Conservation (phyloP, 495 filamentous ascomycete genomes). For the Immersiella caudata region DNA sequence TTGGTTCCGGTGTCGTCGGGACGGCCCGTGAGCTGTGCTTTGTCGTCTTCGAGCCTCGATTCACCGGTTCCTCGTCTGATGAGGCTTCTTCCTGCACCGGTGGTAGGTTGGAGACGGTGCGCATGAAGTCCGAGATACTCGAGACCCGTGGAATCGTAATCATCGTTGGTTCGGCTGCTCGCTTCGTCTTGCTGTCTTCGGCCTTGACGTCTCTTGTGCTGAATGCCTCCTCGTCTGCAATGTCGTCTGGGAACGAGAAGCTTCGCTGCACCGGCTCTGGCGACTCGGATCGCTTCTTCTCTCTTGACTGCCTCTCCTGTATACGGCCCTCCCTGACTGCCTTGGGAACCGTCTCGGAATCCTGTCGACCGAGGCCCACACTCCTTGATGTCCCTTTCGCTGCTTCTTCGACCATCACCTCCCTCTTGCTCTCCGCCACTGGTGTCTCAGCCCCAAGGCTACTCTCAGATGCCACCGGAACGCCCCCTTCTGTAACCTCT, state of each 20-base stretch:
- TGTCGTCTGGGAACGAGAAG: constrained; percentile 43
- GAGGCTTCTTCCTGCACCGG: constrained; percentile 48
- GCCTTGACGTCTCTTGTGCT: constrained; percentile 24
- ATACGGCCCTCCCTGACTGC: constrained; percentile 26
- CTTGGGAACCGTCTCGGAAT: constrained; percentile 41
- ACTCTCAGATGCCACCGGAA: neutral
- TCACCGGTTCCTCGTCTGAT: constrained; percentile 39
- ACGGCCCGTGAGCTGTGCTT: constrained; percentile 17
- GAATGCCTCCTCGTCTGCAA: constrained; percentile 42
- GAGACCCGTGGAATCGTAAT: constrained; percentile 33
- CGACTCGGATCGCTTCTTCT: constrained; percentile 27
- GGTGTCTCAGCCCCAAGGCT: neutral
- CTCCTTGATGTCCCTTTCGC: neutral
- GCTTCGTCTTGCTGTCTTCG: constrained; percentile 16
- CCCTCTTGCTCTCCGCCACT: constrained; percentile 12
- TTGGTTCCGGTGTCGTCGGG: constrained; percentile 32
- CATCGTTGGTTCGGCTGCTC: constrained; percentile 19
- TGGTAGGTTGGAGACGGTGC: constrained; percentile 44
- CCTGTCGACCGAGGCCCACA: constrained; percentile 33
- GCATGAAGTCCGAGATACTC: constrained; percentile 39
- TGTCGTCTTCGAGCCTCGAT: constrained; percentile 6
- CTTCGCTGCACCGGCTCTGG: constrained; percentile 34
- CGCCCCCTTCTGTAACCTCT: constrained; percentile 6
- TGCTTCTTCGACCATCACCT: neutral
- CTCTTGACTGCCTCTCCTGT: neutral